Conservation (phyloP, 2,329 filamentous ascomycete species). For the Paecilomyces formosus region DNA sequence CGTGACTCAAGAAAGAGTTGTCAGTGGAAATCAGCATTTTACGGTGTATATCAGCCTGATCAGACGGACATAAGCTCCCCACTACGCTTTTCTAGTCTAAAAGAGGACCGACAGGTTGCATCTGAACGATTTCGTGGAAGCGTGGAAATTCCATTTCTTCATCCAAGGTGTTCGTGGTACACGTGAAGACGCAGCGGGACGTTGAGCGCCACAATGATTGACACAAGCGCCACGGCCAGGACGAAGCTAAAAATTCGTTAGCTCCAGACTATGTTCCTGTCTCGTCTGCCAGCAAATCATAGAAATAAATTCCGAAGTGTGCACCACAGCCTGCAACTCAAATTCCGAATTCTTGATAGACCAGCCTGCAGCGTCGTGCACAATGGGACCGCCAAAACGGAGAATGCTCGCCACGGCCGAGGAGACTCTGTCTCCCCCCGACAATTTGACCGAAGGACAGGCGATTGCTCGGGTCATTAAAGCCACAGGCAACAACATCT, state of each 20-base stretch:
- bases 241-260: background rate
- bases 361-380: background rate
- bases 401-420: conserved; percentile 70
- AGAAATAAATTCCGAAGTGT: background rate
- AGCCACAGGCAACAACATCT: conserved; percentile 83
- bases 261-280: background rate
- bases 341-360: background rate
- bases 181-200: background rate
- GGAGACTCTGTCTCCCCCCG: conserved; percentile 58
- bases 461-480: conserved; percentile 70
- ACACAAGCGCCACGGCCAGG: background rate
- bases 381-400: conserved; percentile 69
- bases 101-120: background rate
- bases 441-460: conserved; percentile 43
- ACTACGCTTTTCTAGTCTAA: background rate
- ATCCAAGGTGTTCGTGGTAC: background rate
- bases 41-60: background rate
- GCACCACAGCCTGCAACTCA: background rate
- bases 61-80: background rate
- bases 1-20: background rate
- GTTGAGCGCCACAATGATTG: background rate
- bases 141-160: background rate
- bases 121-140: background rate
- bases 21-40: background rate
- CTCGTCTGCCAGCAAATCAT: background rate